Conservation (phyloP, 192 early-diverging fungal genomes). For the Linnemannia elongata region DNA sequence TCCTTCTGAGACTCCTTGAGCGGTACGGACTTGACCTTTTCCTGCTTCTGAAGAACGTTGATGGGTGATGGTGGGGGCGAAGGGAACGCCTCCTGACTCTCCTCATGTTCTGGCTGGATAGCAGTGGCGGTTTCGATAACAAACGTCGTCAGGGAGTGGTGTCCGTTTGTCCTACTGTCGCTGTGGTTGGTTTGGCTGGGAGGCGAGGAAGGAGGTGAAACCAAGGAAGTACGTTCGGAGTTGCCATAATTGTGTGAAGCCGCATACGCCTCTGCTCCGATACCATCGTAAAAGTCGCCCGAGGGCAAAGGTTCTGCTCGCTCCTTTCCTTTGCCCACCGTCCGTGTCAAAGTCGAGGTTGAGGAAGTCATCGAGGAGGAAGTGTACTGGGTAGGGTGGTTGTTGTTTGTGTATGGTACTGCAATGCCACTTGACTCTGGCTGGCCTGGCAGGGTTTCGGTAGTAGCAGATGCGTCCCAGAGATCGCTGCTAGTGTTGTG, state of each 20-base stretch:
- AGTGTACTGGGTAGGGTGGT: not conserved
- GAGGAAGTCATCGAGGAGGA: conserved; percentile 17
- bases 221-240: not conserved
- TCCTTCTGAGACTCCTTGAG: not conserved
- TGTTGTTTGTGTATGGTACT: not conserved
- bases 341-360: not conserved
- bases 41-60: not conserved
- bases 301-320: conserved; percentile 8
- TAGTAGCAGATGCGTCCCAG: not conserved
- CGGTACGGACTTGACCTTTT: not conserved
- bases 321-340: conserved; percentile 17
- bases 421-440: not conserved
- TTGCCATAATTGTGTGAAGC: not conserved
- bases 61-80: conserved; percentile 40
- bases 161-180: no score
- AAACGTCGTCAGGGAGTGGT: not conserved
- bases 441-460: not conserved
- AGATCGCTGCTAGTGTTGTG: no score
- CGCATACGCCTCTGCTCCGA: not conserved
- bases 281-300: not conserved
- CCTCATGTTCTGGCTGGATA: not conserved
- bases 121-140: not conserved
- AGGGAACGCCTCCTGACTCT: conserved; percentile 14
- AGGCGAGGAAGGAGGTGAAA: conserved; percentile 28
- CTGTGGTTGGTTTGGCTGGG: conserved; percentile 12